Percentiles rank a stretch among this genome's conserved stretches.
Conservation (phyloP, 2,329 filamentous ascomycete species). For the Cladophialophora psammophila region DNA sequence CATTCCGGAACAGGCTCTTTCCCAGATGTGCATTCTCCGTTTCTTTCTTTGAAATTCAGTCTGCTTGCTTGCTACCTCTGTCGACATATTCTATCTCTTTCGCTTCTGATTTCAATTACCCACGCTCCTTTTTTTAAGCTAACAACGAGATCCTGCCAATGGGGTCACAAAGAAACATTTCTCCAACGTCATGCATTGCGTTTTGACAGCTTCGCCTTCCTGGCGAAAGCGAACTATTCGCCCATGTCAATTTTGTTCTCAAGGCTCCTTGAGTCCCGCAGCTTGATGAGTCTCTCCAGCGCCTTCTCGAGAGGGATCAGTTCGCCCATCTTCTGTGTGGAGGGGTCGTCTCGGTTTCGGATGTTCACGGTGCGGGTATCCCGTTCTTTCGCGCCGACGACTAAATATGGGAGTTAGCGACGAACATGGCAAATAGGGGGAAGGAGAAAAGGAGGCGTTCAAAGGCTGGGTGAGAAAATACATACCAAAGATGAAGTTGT, state of each 20-base stretch:
- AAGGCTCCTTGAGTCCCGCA: conserved; percentile 56
- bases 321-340: conserved; percentile 68
- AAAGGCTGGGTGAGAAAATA: conserved; percentile 14
- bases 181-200: too few relatives aligned
- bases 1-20: not conserved
- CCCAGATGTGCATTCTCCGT: conserved; percentile 1
- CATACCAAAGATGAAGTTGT: conserved; percentile 61
- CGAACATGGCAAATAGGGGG: not conserved
- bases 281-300: conserved; percentile 58
- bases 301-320: conserved; percentile 67
- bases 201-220: not conserved
- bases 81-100: too few relatives aligned
- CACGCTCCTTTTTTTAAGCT: too few relatives aligned
- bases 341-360: conserved; percentile 68
- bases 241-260: conserved; percentile 46
- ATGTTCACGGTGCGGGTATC: conserved; percentile 68
- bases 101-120: too few relatives aligned
- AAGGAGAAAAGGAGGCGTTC: conserved; percentile 2
- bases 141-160: too few relatives aligned
- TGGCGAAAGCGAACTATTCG: conserved; percentile 20
- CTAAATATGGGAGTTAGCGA: conserved; percentile 44
- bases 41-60: not conserved
- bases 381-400: conserved; percentile 69
- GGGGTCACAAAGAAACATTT: too few relatives aligned
- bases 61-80: not conserved